Evolutionary conservation across 2,329 filamentous ascomycete species (phyloP).

Genomic region (Trichoderma sp.): DNA sequence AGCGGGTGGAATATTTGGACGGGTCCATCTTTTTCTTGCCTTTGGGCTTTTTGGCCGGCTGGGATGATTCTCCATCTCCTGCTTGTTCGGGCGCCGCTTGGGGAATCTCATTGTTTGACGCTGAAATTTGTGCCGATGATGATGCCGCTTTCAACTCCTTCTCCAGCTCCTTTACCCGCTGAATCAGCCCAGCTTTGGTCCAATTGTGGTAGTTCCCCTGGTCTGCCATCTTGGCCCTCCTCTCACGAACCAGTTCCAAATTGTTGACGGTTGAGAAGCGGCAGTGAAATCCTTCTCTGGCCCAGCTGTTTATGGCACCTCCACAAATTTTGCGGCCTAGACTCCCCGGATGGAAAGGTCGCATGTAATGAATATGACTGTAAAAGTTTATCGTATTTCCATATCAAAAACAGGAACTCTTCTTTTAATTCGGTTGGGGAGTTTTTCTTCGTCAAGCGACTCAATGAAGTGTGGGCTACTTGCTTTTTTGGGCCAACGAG

Average conservation of each 20-base stretch:
- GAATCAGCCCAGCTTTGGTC: constrained; percentile 68
- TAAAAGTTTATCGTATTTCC: not conserved
- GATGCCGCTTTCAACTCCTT: constrained; percentile 55
- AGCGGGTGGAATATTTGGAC: constrained; percentile 76
- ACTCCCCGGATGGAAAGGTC: constrained; percentile 31
- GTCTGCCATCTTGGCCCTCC: constrained; percentile 34
- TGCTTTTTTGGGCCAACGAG: not conserved
- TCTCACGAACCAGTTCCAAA: not conserved
- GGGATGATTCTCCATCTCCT: not conserved
- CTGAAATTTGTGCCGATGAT: no score
- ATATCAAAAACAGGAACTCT: not conserved
- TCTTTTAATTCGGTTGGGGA: not conserved
- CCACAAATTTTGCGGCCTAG: constrained; percentile 33
- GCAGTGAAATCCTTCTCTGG: constrained; percentile 11
- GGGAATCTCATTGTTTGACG: not conserved
- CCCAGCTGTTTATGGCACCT: constrained; percentile 27
- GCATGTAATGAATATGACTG: constrained; percentile 33
- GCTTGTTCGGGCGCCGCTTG: not conserved
- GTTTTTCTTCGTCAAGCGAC: not conserved
- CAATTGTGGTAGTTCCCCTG: constrained; percentile 61
- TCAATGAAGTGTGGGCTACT: not conserved
- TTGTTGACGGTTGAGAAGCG: constrained; percentile 24
- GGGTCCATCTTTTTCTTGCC: constrained; percentile 67
- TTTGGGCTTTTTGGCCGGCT: constrained; percentile 42
- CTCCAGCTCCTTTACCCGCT: constrained; percentile 69